Base-by-base conservation (phyloP, 2,329 filamentous ascomycete genomes). In the Dothideomycetes sp. region DNA sequence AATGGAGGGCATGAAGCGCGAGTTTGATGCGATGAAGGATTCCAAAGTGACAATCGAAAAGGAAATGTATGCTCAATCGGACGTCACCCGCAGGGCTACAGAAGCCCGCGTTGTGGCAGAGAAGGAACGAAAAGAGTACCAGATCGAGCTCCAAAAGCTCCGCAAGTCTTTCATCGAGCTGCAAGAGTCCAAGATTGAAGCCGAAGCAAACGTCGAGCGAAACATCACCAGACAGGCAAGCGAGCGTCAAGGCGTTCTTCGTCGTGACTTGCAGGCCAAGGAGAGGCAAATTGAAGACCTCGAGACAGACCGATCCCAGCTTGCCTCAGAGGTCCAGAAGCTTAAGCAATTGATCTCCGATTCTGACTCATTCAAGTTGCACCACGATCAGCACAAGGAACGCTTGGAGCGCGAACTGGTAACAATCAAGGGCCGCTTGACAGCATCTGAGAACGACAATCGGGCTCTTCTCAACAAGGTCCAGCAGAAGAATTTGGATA, bases 11-110 rank as follows among this genome's bases (percentile, higher is more conserved):
- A 69, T 98, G 44, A 81, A 88, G 56, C 79, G 88, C 18, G 87
- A 96, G 48, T 94, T 79, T 50, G 81, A 93, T 36, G 75, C 77
- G 24, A 70, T 96, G 24, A 94, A 94, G 52, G 87, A 95, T 47
- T 81, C 86, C 19, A 98, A 98, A 61, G 94, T 95, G 52, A 94
- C 80, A 34, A 94, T 98, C 47, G 89, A 98, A 61, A 96, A 95
- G 60, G 89, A 96, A 61, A 80, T 98, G 58, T 96, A 96, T 57
- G 81, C 84, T 4, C 89, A 96, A 55, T 88, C 95, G 59, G 89
- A 98, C 55, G 83, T 84, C 9, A 73, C 95, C 34, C 79, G 91
- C 29, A 78, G 89, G 40, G 84, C 87, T 9, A 85, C 82, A 49
- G 87, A 94, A 58, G 81, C 84, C 34, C 77, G 85, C 22, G 72